Evolutionary conservation across 2,329 filamentous ascomycete species (phyloP).

Genomic region (Cryphonectria carpinicola): DNA sequence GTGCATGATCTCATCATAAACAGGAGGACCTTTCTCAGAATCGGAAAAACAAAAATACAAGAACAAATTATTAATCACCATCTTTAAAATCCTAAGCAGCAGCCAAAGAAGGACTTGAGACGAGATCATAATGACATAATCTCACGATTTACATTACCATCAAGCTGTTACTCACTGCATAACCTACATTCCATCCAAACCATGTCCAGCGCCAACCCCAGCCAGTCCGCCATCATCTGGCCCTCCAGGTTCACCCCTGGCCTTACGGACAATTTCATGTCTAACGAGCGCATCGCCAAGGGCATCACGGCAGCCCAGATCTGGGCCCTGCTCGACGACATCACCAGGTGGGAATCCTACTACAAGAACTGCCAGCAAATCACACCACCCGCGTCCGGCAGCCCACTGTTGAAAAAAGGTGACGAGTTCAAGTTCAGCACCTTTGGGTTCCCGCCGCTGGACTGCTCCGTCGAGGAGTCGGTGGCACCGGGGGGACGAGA

Average conservation of each 20-base stretch:
- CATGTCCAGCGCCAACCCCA: constrained; percentile 36
- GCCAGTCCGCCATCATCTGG: constrained; percentile 34
- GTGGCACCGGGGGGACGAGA: constrained; percentile 28
- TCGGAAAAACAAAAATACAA: no score
- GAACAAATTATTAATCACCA: no score
- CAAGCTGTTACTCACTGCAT: not conserved
- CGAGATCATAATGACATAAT: not conserved
- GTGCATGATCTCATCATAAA: not conserved
- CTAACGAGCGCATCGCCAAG: constrained; percentile 37
- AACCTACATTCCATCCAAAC: not conserved
- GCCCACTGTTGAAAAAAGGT: constrained; percentile 32
- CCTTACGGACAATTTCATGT: constrained; percentile 38
- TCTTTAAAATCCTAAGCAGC: not conserved
- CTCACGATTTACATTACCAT: no score
- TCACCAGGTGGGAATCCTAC: constrained; percentile 37
- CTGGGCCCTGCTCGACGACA: constrained; percentile 35
- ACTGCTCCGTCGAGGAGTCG: constrained; percentile 34
- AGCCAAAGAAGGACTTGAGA: not conserved
- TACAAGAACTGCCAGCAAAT: constrained; percentile 35
- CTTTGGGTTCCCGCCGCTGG: constrained; percentile 36
- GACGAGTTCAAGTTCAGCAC: constrained; percentile 37
- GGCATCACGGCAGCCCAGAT: constrained; percentile 35
- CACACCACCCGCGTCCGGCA: constrained; percentile 33
- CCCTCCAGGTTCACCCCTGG: constrained; percentile 36
- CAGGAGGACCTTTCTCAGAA: not conserved